Evolutionary conservation across 2,329 filamentous ascomycete genomes (phyloP).

Genomic region (Cladosporium sp.): DNA sequence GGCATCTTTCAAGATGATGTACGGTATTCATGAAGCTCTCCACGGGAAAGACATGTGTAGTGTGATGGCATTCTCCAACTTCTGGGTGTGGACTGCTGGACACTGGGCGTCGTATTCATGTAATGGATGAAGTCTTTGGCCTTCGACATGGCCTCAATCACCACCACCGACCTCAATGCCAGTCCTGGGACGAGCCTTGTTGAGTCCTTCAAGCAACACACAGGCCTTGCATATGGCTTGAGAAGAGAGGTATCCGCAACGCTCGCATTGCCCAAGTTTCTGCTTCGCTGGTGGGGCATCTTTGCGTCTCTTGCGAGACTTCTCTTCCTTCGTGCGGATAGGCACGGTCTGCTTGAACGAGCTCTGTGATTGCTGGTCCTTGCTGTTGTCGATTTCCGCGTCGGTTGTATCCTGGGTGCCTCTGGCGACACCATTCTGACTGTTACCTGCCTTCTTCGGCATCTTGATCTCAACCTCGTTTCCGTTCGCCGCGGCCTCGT

Average conservation of each 20-base stretch:
- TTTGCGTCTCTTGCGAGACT: background rate
- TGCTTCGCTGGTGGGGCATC: constrained; percentile 49
- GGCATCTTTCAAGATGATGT: too few relatives aligned
- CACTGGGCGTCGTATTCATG: background rate
- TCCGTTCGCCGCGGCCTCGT: constrained; percentile 47
- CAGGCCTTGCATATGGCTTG: constrained; percentile 94
- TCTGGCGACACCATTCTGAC: constrained; percentile 1
- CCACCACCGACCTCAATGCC: constrained; percentile 31
- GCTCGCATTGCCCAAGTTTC: constrained; percentile 74
- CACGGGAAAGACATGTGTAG: too few relatives aligned
- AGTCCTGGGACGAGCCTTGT: constrained; percentile 59
- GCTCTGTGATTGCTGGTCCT: background rate
- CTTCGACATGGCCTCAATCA: background rate
- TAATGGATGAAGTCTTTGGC: background rate
- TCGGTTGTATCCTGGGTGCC: background rate
- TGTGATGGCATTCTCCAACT: too few relatives aligned
- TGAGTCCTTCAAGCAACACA: constrained; percentile 79
- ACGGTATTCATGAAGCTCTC: too few relatives aligned
- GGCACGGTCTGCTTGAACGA: constrained; percentile 16
- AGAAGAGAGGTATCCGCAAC: constrained; percentile 92
- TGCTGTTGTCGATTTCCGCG: background rate
- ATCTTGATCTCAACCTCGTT: constrained; percentile 62
- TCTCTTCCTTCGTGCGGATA: constrained; percentile 31
- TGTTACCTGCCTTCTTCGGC: constrained; percentile 14
- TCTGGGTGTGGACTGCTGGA: too few relatives aligned